Conservation (phyloP, 805 yeast species). For the Tetrapisispora nanseiensis region DNA sequence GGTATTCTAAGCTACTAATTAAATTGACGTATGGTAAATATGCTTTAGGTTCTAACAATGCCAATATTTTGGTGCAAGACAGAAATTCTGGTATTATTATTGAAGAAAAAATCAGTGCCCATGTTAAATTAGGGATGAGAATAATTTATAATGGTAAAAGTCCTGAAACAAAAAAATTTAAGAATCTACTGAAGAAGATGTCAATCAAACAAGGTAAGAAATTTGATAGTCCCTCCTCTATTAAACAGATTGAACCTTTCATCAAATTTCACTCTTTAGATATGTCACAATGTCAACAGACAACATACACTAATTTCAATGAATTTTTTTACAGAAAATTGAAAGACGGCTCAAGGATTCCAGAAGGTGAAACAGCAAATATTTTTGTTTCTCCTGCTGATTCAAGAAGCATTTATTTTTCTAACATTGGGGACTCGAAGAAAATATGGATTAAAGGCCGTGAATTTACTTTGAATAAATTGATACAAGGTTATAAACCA, state of each 20-base stretch:
- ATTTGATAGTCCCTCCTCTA: conserved; percentile 65
- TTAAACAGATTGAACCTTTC: conserved; percentile 60
- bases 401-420: conserved; percentile 68
- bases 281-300: conserved; percentile 55
- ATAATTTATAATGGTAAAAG: conserved; percentile 70
- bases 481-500: conserved; percentile 34
- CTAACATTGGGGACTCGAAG: conserved; percentile 50
- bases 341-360: conserved; percentile 57
- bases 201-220: conserved; percentile 77
- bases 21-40: conserved; percentile 85
- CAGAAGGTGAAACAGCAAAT: conserved; percentile 45
- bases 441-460: conserved; percentile 85
- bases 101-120: conserved; percentile 87
- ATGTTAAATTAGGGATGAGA: conserved; percentile 80
- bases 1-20: conserved; percentile 78
- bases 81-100: conserved; percentile 77
- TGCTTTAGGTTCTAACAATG: conserved; percentile 79
- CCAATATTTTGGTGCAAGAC: conserved; percentile 90
- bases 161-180: conserved; percentile 46
- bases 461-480: conserved; percentile 55
- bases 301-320: conserved; percentile 60
- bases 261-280: conserved; percentile 76
- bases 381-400: conserved; percentile 77
- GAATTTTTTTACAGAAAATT: conserved; percentile 80
- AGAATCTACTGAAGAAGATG: conserved; percentile 50